Conservation (phyloP, 2,329 filamentous ascomycete species). For the Penicillium oxalicum region DNA sequence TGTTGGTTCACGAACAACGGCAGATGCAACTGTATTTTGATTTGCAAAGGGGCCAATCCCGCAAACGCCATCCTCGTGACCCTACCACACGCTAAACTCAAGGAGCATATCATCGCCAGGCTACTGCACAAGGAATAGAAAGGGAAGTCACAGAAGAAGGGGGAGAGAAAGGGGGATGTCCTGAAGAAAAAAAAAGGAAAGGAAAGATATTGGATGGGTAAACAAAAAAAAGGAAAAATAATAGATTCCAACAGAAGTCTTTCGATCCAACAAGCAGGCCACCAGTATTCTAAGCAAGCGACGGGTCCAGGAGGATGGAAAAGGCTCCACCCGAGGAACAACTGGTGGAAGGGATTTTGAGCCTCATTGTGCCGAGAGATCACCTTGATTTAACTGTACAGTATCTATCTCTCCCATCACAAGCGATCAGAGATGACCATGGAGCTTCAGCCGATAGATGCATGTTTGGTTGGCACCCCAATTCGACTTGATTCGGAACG, state of each 20-base stretch:
- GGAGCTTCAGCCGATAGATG: slow-evolving; percentile 42
- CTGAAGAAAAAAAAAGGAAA: neutral
- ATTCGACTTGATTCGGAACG: slow-evolving; percentile 39
- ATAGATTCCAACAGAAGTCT: neutral
- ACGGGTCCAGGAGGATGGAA: no score
- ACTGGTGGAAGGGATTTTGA: no score
- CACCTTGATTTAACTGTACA: neutral
- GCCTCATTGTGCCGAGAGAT: no score
- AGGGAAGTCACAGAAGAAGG: neutral
- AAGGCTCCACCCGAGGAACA: no score
- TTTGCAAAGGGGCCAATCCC: slow-evolving; percentile 1
- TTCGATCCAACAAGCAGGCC: neutral
- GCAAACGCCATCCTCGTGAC: slow-evolving; percentile 14
- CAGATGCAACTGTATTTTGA: neutral
- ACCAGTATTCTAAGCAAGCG: no score
- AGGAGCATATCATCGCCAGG: slow-evolving; percentile 16
- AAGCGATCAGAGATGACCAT: slow-evolving; percentile 30
- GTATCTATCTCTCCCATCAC: neutral
- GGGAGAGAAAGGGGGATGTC: neutral
- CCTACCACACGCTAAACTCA: slow-evolving; percentile 17
- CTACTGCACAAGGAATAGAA: neutral
- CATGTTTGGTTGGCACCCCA: slow-evolving; percentile 42
- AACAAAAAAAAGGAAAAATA: neutral
- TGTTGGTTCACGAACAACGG: neutral
- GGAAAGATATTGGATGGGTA: no score